A percentile compares a stretch with the other conserved stretches of the same genome.
Conservation (phyloP, 2,329 filamentous ascomycete species). For the Penicillium freii region DNA sequence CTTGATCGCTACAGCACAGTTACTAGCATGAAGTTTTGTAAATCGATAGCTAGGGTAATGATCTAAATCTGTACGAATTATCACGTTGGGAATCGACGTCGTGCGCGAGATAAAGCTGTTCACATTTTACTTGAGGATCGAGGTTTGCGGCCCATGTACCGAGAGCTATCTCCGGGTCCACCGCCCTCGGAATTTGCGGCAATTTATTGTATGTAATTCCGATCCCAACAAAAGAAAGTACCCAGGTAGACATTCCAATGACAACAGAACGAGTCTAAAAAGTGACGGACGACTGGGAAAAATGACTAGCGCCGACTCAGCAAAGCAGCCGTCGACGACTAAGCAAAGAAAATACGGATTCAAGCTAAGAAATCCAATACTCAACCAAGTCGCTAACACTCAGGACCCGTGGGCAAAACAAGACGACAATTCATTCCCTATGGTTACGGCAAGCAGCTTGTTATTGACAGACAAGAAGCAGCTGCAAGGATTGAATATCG, state of each 20-base stretch:
- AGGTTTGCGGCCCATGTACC: not conserved
- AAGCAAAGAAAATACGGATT: not conserved
- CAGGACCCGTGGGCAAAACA: not conserved
- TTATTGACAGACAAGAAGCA: not conserved
- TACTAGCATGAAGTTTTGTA: accelerated
- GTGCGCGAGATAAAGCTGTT: not conserved
- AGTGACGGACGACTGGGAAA: not conserved
- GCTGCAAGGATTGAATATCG: too few relatives aligned
- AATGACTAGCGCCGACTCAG: not conserved
- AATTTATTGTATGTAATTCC: accelerated
- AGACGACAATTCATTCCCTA: not conserved
- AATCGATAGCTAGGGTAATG: accelerated
- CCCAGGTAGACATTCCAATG: not conserved
- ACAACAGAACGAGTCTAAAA: not conserved
- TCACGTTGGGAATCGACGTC: not conserved
- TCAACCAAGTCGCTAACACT: not conserved
- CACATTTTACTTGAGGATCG: not conserved
- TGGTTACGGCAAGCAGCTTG: not conserved
- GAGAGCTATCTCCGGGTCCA: not conserved
- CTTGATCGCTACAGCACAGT: not conserved
- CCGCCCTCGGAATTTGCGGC: not conserved
- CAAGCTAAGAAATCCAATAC: not conserved
- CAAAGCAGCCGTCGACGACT: not conserved
- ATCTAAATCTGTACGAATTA: not conserved
- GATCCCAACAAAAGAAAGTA: not conserved